Evolutionary conservation across 75 land plant genomes (phyloP), one percentile per base, ranked within the genome.

Genomic region (Picea sitchensis): DNA sequence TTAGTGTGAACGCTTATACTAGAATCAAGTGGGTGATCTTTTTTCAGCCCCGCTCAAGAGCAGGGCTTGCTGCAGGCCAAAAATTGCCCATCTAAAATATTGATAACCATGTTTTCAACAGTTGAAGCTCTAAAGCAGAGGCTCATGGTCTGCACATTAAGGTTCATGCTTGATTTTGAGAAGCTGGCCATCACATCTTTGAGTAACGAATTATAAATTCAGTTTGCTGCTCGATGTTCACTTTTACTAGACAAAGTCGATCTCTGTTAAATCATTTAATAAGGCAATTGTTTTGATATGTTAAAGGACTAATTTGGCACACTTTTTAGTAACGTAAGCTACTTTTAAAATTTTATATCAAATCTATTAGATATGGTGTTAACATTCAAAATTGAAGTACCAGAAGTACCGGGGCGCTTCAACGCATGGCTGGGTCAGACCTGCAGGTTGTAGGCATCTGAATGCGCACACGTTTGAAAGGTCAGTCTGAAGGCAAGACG

Each of bases 31-130:
- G 56, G 17, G 23, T 41, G 51, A 41, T 69, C 73, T 71, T 20
- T 41, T 71, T 71, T 71, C 74, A n/a, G 54, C 74, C 44, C 51
- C 51, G n/a, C 74, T 44, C 74, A 44, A 71, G 73, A 69, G 73
- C 51, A 20, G 73, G 44, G 74, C 23, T 71, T 5, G 47, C 17
- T 41, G 73, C 47, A 71, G 21, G 74, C 47, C 56, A 71, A 21
- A 71, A 71, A 44, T 71, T 38, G 44, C 12, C 23, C 54, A 44
- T 47, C 13, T 44, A 20, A 71, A 71, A 18, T 71, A 38, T 38
- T 20, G 74, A 47, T 44, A 71, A 71, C 44, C 74, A 71, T 44
- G 26, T 69, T 15, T 51, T 15, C 21, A 69, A 71, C 23, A 71
- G 4, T 47, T n/a, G 23, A 71, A 71, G 26, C 74, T 44, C 54